Base-by-base conservation (phyloP, 2,329 filamentous ascomycete species). In the Huntiella savannae region DNA sequence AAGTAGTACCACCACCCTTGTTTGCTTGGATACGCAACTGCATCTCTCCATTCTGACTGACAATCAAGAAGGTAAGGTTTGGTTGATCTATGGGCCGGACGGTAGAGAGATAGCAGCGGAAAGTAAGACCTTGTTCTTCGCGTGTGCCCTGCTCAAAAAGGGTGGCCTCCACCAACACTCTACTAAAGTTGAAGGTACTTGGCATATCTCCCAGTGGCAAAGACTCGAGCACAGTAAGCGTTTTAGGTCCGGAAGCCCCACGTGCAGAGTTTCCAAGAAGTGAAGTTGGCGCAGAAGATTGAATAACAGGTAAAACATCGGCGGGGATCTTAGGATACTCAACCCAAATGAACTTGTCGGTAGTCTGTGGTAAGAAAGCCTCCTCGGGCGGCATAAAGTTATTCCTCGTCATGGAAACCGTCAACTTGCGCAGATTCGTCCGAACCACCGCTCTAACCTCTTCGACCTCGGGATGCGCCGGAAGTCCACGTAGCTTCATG, bases 331-430 rank as follows among this genome's bases (percentile, higher is more conserved):
- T 63, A 0, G 84, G 83, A 55, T 92, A 91, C 47, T 78, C 71
- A 12, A 87, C 58, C 85, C 84, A 94, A 35, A 93, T 80, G 1
- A 73, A 75, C 46, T 82, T 82, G 56, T 94, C 81, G 50, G 88
- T 77, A 1, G 77, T 76, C 55, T 85, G 81, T 1, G 80, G 79
- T n/a, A 87, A 66, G 38, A 78, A 71, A 1, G 74, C 65, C 41
- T 79, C 73, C 46, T 79, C 71, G 0, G 79, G 72, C 0, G 84
- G 79, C 54, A 94, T 67, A 48, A 91, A 77, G 16, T 78, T 75
- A 55, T 92, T 92, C 45, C 82, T 70, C 59, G 82, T 79, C 80
- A 94, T 92, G 1, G 84, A 92, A 54, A 80, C 71, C 4, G 82
- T 67, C 35, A 94, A 61, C 51, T 87, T 82, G 50, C 75, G 77